phyloP scores from a whole-genome alignment of 768 basidiomycete genomes.

The Vararia minispora region DNA sequence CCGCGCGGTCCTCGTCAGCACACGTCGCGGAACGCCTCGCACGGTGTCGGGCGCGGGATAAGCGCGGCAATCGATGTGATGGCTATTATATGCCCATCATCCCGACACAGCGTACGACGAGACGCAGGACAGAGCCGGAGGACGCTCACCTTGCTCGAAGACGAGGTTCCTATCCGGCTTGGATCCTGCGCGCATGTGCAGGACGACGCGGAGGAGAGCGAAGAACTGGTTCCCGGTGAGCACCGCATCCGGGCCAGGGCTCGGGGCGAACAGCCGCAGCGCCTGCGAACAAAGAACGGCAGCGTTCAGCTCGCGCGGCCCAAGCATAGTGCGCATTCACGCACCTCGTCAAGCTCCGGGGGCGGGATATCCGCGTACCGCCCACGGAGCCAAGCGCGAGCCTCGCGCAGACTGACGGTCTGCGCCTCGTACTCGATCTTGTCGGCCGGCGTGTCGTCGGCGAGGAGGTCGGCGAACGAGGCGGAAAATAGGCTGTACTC shows the following conservation, averaged over 20 bases:
- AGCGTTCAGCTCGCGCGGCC: conserved; percentile 1
- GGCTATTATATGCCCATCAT: no score
- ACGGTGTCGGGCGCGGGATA: no score
- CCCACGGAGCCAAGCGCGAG: conserved; percentile 65
- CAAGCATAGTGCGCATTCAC: conserved; percentile 20
- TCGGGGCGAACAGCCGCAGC: conserved; percentile 51
- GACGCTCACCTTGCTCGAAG: conserved; percentile 59
- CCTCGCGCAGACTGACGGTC: conserved; percentile 50
- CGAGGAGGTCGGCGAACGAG: conserved; percentile 33
- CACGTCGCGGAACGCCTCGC: no score
- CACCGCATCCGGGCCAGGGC: conserved; percentile 36
- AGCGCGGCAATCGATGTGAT: no score
- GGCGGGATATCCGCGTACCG: conserved; percentile 46
- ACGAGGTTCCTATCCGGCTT: conserved; percentile 55
- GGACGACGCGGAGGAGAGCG: conserved; percentile 54
- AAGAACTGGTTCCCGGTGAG: conserved; percentile 69
- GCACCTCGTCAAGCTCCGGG: conserved; percentile 46
- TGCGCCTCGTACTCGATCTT: conserved; percentile 46
- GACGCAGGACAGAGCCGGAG: neutral
- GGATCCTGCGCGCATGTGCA: conserved; percentile 49
- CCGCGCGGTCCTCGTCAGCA: no score
- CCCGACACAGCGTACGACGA: no score
- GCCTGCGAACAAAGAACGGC: conserved; percentile 30
- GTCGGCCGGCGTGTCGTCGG: conserved; percentile 16
- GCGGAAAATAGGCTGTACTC: conserved; percentile 62